Percentiles rank a stretch among this genome's conserved stretches.
These are phyloP conservation scores for Centrapalus pauciflorus DNA, from an alignment of 129 eudicot species.

Conservation along the genomic window DNA sequence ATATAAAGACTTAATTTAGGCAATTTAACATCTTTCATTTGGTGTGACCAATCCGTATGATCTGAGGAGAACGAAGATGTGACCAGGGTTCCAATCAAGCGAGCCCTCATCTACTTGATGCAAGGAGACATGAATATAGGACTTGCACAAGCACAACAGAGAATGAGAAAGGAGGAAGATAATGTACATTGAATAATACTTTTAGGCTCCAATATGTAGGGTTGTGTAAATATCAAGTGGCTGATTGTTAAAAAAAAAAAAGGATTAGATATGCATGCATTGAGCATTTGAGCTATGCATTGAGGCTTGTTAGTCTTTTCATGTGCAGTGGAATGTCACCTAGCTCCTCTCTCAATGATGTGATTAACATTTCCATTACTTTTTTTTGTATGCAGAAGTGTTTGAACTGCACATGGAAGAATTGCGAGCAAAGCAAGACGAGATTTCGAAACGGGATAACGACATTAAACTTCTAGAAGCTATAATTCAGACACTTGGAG, in stretches of 20 bases:
- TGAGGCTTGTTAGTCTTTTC: neutral
- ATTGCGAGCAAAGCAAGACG: slow-evolving; percentile 81
- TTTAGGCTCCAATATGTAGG: neutral
- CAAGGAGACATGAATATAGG: neutral
- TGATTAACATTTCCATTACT: neutral
- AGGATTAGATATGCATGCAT: neutral
- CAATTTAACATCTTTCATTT: neutral
- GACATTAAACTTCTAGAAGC: slow-evolving; percentile 93
- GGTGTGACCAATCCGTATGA: neutral
- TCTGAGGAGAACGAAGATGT: neutral
- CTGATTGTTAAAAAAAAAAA: neutral
- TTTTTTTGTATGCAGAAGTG: slow-evolving; percentile 59
- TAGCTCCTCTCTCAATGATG: neutral
- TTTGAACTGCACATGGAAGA: slow-evolving; percentile 95
- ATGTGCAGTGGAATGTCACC: slow-evolving; percentile 9
- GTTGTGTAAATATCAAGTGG: neutral
- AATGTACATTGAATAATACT: neutral
- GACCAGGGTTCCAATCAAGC: neutral
- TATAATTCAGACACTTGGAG: slow-evolving; percentile 93
- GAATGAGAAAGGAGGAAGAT: neutral
- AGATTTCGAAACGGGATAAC: slow-evolving; percentile 81
- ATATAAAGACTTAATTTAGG: too few relatives aligned
- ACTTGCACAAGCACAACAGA: neutral
- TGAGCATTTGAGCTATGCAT: neutral
- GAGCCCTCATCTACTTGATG: neutral